A percentile compares a stretch with the other conserved stretches of the same genome.
Evolutionary conservation across 495 filamentous ascomycete species (phyloP).

Genomic region (Aspergillus leporis): DNA sequence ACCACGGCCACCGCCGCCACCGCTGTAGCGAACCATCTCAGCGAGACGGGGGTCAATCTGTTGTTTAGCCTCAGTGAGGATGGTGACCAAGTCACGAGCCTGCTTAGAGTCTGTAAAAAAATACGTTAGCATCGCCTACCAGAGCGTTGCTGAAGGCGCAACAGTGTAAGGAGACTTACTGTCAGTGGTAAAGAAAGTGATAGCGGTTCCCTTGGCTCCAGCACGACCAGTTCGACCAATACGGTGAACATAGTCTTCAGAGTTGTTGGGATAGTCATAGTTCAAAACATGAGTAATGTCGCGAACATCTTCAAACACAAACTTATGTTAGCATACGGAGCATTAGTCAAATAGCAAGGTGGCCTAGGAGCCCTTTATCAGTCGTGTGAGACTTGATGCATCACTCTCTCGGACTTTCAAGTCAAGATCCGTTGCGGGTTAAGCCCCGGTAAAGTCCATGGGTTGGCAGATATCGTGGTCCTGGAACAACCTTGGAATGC

Average conservation of each 20-base stretch:
- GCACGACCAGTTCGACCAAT: conserved; percentile 94
- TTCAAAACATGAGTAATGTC: conserved; percentile 99
- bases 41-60: conserved; percentile 93
- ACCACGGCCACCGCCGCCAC: conserved; percentile 73
- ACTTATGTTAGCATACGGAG: conserved; percentile 74
- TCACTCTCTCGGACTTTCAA: conserved; percentile 67
- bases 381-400: conserved; percentile 68
- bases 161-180: conserved; percentile 60
- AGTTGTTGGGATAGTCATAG: conserved; percentile 99
- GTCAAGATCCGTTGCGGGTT: conserved; percentile 51
- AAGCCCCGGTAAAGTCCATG: conserved; percentile 38
- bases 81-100: conserved; percentile 90
- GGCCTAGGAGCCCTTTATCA: conserved; percentile 55
- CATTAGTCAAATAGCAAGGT: conserved; percentile 50
- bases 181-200: conserved; percentile 97
- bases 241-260: conserved; percentile 97
- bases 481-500: conserved; percentile 67
- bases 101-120: conserved; percentile 76
- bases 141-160: background rate
- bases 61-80: conserved; percentile 96
- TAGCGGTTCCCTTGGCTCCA: conserved; percentile 83
- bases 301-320: conserved; percentile 84
- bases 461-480: conserved; percentile 68
- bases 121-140: conserved; percentile 27
- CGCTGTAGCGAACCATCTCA: conserved; percentile 93